These are phyloP conservation scores for Mortierella sp. DNA, from an alignment of 371 early-diverging fungal species.

Conservation along the genomic window DNA sequence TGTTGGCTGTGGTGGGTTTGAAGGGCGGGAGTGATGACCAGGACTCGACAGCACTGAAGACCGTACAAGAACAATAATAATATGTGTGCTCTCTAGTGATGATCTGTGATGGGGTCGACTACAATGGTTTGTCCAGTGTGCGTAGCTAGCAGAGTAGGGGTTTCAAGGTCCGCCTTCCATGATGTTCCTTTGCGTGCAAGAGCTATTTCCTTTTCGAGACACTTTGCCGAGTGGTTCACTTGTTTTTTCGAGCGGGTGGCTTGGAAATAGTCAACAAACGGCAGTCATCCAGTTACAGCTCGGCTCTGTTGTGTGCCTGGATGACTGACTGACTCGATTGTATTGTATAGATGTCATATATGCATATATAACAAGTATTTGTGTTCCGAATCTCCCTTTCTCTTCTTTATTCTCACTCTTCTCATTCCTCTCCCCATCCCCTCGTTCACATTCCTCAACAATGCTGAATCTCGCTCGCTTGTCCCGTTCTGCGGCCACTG, in stretches of 20 bases:
- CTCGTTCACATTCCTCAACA: slow-evolving; percentile 10
- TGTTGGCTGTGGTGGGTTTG: slow-evolving; percentile 33
- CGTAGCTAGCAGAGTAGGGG: too few species aligned
- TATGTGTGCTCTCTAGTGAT: too few species aligned
- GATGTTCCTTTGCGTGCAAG: neutral
- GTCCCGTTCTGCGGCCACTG: slow-evolving; percentile 45
- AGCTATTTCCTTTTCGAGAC: slow-evolving; percentile 20
- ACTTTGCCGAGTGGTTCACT: neutral
- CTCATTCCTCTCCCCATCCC: slow-evolving; percentile 8
- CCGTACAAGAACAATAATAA: too few species aligned
- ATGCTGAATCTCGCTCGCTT: slow-evolving; percentile 54
- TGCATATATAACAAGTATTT: neutral
- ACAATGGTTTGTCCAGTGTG: too few species aligned
- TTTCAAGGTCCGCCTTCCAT: too few species aligned
- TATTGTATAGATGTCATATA: neutral
- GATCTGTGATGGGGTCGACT: too few species aligned
- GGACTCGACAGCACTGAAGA: neutral
- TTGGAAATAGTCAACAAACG: slow-evolving; percentile 31
- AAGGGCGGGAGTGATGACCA: slow-evolving; percentile 11
- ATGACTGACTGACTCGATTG: neutral
- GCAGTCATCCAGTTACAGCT: too few species aligned
- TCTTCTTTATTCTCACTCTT: slow-evolving; percentile 12
- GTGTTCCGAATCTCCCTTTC: slow-evolving; percentile 6
- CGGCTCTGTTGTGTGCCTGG: too few species aligned
- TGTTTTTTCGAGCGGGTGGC: slow-evolving; percentile 6